Base-by-base conservation (phyloP, 2,329 filamentous ascomycete genomes). In the Penicillium sp. region DNA sequence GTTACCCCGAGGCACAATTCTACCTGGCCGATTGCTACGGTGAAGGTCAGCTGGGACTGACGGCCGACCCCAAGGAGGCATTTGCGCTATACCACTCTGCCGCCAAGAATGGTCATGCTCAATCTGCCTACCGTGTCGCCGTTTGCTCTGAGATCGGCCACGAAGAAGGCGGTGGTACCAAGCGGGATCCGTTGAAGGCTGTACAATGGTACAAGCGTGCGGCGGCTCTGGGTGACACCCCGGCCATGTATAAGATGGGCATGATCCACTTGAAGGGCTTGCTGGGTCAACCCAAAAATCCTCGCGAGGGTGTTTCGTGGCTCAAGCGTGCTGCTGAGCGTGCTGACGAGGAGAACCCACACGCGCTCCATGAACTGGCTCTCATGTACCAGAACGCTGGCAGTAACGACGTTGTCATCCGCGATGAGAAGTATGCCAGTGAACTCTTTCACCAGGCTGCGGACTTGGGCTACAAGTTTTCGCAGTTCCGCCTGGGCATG, bases 141-240 rank as follows among this genome's bases (percentile, higher is more conserved):
- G 91, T 98, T 0, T 98, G 93, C 72, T 97, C 93, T 64, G 93
- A 98, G 67, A 89, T 98, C 59, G 93, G 93, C 3, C 83, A 89
- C 46, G 91, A 97, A 64, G 90, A 95, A 60, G 91, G 90, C 24
- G 93, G 93, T 42, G 93, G 93, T 20, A 97, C 93, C 1, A 83
- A 88, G 48, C 87, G 86, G 59, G 93, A 98, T 62, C 88, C 89
- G 0, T 71, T 91, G 55, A 97, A 97, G 70, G 91, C 93, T 1
- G 90, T 97, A 16, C 91, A 97, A 67, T 98, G 93, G 93, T 98
- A 98, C 69, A 89, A 91, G 66, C 86, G 90, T 35, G 89, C 93
- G 6, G 91, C 93, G 9, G 85, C 86, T 10, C 76, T 97, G 2
- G 91, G 93, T 3, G 91, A 98, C 62, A 85, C 86, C 1, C 87